phyloP scores from a whole-genome alignment of 768 basidiomycete genomes.

The Tubosaeta sp. region DNA sequence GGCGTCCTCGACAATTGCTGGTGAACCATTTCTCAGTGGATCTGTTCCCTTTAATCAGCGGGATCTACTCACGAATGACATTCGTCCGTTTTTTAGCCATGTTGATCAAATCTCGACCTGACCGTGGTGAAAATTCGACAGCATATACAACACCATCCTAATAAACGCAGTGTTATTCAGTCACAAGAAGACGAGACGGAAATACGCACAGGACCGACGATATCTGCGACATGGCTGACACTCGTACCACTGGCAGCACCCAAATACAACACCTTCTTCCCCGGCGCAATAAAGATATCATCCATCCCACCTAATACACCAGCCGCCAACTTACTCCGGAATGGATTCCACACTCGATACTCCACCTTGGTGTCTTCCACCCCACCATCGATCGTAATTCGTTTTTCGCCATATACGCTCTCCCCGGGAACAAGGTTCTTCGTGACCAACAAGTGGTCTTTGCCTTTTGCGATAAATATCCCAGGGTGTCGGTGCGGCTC shows the following conservation, averaged over 20 bases:
- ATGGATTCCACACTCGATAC: constrained; percentile 99
- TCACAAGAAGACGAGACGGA: neutral
- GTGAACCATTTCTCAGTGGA: constrained; percentile 2
- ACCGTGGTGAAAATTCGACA: constrained; percentile 95
- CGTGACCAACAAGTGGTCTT: constrained; percentile 95
- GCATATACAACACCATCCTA: constrained; percentile 97
- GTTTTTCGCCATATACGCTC: constrained; percentile 97
- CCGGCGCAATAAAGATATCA: constrained; percentile 87
- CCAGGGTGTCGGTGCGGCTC: constrained; percentile 95
- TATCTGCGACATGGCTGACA: constrained; percentile 98
- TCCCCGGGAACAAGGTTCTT: constrained; percentile 98
- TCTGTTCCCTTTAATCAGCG: neutral
- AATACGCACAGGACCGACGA: constrained; percentile 84
- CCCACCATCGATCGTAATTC: constrained; percentile 79
- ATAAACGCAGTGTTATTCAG: neutral
- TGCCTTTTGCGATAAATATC: constrained; percentile 95
- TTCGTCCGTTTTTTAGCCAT: constrained; percentile 99
- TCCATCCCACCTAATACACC: constrained; percentile 96
- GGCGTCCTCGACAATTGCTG: constrained; percentile 96
- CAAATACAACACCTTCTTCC: constrained; percentile 94
- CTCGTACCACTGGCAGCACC: constrained; percentile 98
- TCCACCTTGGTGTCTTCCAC: constrained; percentile 84
- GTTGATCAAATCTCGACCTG: constrained; percentile 95
- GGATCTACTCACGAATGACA: constrained; percentile 77
- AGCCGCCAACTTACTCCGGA: constrained; percentile 94